Conservation (phyloP, 164 flowering plant species). For the Berberis thunbergii region DNA sequence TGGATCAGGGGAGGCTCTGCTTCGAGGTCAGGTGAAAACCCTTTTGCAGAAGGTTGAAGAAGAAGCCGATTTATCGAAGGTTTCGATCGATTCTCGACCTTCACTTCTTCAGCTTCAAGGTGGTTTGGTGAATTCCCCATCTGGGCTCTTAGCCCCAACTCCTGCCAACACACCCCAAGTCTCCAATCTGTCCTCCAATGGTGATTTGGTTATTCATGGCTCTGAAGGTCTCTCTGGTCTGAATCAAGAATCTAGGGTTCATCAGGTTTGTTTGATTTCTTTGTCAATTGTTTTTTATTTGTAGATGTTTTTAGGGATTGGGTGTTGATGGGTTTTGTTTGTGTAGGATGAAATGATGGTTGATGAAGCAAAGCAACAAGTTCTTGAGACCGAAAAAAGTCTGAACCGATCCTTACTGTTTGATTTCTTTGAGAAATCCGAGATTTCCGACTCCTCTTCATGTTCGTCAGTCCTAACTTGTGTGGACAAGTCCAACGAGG, state of each 20-base stretch:
- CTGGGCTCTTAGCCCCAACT: conserved; percentile 29
- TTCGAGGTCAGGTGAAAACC: conserved; percentile 76
- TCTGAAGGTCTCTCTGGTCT: background rate
- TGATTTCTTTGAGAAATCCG: background rate
- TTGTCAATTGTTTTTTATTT: background rate
- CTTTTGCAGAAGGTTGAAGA: conserved; percentile 83
- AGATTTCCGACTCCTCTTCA: conserved; percentile 1
- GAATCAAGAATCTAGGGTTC: conserved; percentile 12
- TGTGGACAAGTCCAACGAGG: conserved; percentile 27
- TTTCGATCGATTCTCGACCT: background rate
- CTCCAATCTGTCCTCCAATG: conserved; percentile 16
- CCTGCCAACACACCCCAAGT: background rate
- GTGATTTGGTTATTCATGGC: background rate
- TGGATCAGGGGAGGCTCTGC: conserved; percentile 79
- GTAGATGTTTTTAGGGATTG: conserved; percentile 7
- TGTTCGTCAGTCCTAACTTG: conserved; percentile 37
- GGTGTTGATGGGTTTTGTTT: conserved; percentile 25
- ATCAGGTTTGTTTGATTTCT: background rate
- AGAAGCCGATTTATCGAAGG: conserved; percentile 25
- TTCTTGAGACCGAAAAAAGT: background rate
- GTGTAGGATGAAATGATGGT: background rate
- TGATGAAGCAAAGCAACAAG: background rate
- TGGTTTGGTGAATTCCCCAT: conserved; percentile 2
- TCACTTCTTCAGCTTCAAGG: background rate
- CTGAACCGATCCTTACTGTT: background rate